Evolutionary conservation across 441 rosid genomes (phyloP), one percentile per base, ranked within the genome.

Genomic region (Brassica hybrid): DNA sequence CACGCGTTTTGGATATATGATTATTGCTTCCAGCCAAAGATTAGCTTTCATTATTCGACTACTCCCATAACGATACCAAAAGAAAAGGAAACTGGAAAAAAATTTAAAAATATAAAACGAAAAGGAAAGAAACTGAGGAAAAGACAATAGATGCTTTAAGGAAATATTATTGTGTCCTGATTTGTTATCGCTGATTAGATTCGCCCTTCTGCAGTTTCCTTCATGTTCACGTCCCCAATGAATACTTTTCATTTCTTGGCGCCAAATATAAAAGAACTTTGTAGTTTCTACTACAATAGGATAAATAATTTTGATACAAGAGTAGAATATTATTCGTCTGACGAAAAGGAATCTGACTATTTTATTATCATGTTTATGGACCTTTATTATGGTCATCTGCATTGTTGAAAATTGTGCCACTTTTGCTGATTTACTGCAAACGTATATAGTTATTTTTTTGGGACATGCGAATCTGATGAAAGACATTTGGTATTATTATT

Each of bases 1-100:
- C 82, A 90, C 90, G 95, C 91, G 97, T 79, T 87, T 76, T 21
- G 84, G 68, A 75, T 30, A 72, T 50, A 54, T 69, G 61, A 85
- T 88, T 52, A 69, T 83, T 84, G 83, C 88, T 80, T 85, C 74
- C 74, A 77, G 69, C 77, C 68, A 50, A 86, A 85, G 85, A 66
- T 63, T 71, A 65, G 70, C 80, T 76, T 59, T 76, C 71, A 64
- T 78, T 71, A 69, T 69, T 70, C 71, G 63, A 5, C 36, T 32
- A 48, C 25, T 6, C 67, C 62, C 74, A 71, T 41, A 74, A 78
- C 80, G 76, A 25, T 76, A 84, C 78, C 36, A 52, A 13, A 62
- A 38, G 12, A 79, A 78, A 52, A 52, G 13, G 70, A 5, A 36
- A 41, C 0, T 25, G 43, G 32, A 18, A 63, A 56, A 4, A 1